phyloP scores from a whole-genome alignment of 768 basidiomycete genomes.

The Pisolithus orientalis region DNA sequence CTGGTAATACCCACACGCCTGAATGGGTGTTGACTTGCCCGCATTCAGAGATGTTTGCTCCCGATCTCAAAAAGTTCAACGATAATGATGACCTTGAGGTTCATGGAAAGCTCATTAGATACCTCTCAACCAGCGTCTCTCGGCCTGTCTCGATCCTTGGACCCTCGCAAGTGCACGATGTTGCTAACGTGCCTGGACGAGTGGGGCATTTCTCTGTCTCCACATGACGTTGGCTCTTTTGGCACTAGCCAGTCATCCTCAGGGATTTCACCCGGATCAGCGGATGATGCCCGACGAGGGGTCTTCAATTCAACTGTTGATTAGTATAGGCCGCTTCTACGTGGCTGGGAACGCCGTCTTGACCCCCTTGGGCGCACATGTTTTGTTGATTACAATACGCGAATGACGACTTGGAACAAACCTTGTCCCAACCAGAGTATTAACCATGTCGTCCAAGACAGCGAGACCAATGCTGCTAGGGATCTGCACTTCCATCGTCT shows the following conservation, averaged over 20 bases:
- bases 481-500: slow-evolving; percentile 82
- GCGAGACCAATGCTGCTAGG: slow-evolving; percentile 77
- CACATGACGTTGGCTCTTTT: slow-evolving; percentile 26
- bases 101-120: slow-evolving; percentile 95
- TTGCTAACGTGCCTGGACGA: slow-evolving; percentile 54
- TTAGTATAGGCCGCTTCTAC: slow-evolving; percentile 85
- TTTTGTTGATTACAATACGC: slow-evolving; percentile 98
- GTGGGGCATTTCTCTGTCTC: slow-evolving; percentile 56
- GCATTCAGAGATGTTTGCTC: slow-evolving; percentile 81
- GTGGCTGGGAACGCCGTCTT: slow-evolving; percentile 94
- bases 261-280: slow-evolving; percentile 34
- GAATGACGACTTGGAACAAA: slow-evolving; percentile 96
- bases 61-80: slow-evolving; percentile 96
- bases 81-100: slow-evolving; percentile 99
- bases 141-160: slow-evolving; percentile 82
- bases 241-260: slow-evolving; percentile 20
- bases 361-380: slow-evolving; percentile 95
- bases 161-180: slow-evolving; percentile 60
- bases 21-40: background rate
- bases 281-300: slow-evolving; percentile 48
- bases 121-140: slow-evolving; percentile 88
- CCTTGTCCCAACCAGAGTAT: slow-evolving; percentile 73
- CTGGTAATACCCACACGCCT: slow-evolving; percentile 1
- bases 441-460: slow-evolving; percentile 66
- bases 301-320: slow-evolving; percentile 96